Evolutionary conservation across 2,329 filamentous ascomycete genomes (phyloP).

Genomic region (Fusarium annulatum): DNA sequence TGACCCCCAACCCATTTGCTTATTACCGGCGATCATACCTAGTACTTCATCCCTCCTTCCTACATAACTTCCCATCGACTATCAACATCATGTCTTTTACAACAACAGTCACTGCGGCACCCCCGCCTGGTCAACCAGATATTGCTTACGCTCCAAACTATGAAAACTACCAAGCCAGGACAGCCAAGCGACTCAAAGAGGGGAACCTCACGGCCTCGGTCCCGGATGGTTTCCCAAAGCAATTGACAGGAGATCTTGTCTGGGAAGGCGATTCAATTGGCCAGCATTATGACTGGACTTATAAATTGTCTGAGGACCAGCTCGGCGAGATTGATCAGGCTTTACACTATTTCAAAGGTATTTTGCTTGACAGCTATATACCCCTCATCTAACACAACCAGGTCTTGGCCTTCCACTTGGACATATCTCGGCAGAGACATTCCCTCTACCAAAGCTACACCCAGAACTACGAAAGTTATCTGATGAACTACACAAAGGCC

Average conservation of each 20-base stretch:
- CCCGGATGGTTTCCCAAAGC: conserved; percentile 12
- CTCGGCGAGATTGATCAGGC: conserved; percentile 16
- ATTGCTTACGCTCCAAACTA: conserved; percentile 29
- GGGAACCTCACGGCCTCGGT: neutral
- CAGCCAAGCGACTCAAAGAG: neutral
- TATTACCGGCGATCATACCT: neutral
- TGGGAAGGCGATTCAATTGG: conserved; percentile 27
- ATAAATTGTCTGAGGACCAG: conserved; percentile 1
- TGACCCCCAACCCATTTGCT: neutral
- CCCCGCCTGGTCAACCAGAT: conserved; percentile 28
- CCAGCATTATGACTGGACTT: conserved; percentile 23
- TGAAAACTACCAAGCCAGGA: conserved; percentile 7
- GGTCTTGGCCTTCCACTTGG: conserved; percentile 24
- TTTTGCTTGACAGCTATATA: accelerated
- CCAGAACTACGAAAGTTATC: conserved; percentile 62
- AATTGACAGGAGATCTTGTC: conserved; percentile 19
- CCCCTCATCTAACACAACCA: neutral
- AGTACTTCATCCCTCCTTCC: neutral
- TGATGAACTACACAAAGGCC: conserved; percentile 65
- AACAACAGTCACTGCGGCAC: conserved; percentile 5
- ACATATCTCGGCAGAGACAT: conserved; percentile 60
- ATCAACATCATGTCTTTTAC: conserved; percentile 14
- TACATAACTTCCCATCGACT: neutral
- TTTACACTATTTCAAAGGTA: conserved; percentile 25
- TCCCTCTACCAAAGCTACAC: conserved; percentile 65